These are phyloP conservation scores for Lactifluus subvellereus DNA, from an alignment of 768 basidiomycete species.

Conservation along the genomic window DNA sequence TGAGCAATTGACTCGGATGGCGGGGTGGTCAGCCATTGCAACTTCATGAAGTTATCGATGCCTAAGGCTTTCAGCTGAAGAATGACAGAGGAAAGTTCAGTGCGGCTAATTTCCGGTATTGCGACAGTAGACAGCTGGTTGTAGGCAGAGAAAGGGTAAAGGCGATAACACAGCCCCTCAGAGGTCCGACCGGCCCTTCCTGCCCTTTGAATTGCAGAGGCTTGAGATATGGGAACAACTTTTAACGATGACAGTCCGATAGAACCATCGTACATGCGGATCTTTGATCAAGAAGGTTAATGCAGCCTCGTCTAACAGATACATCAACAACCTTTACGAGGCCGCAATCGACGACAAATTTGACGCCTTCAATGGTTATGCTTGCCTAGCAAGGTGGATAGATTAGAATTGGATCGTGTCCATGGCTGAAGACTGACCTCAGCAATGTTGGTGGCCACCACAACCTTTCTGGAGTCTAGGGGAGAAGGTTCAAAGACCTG, in stretches of 20 bases:
- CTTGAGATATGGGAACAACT: conserved; percentile 76
- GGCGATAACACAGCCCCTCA: conserved; percentile 85
- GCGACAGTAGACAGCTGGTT: conserved; percentile 60
- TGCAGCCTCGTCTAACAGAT: background rate
- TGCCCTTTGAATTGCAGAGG: conserved; percentile 88
- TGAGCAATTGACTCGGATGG: conserved; percentile 80
- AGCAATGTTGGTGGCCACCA: conserved; percentile 93
- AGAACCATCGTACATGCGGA: conserved; percentile 84
- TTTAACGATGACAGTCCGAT: conserved; percentile 80
- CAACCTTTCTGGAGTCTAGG: conserved; percentile 78
- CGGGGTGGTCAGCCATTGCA: conserved; percentile 91
- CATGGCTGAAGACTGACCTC: conserved; percentile 47
- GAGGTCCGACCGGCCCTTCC: conserved; percentile 94
- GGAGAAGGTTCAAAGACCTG: conserved; percentile 74
- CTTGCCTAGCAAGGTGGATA: conserved; percentile 54
- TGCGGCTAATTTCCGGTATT: conserved; percentile 84
- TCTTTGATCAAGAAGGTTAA: conserved; percentile 39
- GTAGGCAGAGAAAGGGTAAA: conserved; percentile 68
- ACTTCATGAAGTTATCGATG: conserved; percentile 91
- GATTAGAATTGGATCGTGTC: background rate
- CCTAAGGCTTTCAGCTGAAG: conserved; percentile 93
- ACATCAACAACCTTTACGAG: conserved; percentile 73
- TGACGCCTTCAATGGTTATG: conserved; percentile 94
- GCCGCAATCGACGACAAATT: conserved; percentile 90
- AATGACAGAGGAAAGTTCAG: conserved; percentile 87